Percentiles rank a stretch among this genome's conserved stretches.
These are phyloP conservation scores for Amphibolis antarctica DNA, from an alignment of 106 monocot genomes.

Conservation along the genomic window DNA sequence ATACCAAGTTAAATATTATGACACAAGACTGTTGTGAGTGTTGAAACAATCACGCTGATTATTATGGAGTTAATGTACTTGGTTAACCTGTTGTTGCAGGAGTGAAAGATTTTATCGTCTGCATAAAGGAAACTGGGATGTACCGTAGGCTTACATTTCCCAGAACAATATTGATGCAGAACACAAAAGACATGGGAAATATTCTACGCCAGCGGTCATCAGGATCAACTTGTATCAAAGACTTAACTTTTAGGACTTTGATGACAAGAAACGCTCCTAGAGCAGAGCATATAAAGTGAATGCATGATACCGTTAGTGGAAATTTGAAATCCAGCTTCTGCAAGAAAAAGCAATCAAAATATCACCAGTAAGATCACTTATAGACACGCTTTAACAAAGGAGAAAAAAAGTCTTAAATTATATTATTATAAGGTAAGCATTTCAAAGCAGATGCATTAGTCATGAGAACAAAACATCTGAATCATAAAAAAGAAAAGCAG, in stretches of 20 bases:
- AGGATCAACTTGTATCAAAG: constrained; percentile 77
- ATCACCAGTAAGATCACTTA: too few species aligned
- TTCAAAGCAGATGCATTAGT: too few species aligned
- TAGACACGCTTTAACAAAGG: too few species aligned
- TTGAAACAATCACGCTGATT: neutral
- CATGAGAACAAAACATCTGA: too few species aligned
- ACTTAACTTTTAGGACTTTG: constrained; percentile 63
- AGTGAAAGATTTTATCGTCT: constrained; percentile 96
- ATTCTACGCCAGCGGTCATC: constrained; percentile 95
- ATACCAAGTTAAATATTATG: neutral
- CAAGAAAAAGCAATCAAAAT: constrained; percentile 5
- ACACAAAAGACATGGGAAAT: constrained; percentile 98
- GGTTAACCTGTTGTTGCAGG: constrained; percentile 87
- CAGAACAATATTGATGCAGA: constrained; percentile 92
- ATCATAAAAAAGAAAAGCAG: too few species aligned
- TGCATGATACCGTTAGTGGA: constrained; percentile 80
- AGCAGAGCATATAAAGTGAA: constrained; percentile 94
- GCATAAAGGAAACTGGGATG: constrained; percentile 98
- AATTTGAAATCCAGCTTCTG: constrained; percentile 97
- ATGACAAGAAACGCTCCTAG: constrained; percentile 81
- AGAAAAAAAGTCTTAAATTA: too few species aligned
- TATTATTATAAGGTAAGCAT: too few species aligned
- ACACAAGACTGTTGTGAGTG: neutral
- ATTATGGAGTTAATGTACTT: neutral
- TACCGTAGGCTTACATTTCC: constrained; percentile 97